phyloP scores from a whole-genome alignment of 176 grass and related monocot species.

The Oryza officinalis region DNA sequence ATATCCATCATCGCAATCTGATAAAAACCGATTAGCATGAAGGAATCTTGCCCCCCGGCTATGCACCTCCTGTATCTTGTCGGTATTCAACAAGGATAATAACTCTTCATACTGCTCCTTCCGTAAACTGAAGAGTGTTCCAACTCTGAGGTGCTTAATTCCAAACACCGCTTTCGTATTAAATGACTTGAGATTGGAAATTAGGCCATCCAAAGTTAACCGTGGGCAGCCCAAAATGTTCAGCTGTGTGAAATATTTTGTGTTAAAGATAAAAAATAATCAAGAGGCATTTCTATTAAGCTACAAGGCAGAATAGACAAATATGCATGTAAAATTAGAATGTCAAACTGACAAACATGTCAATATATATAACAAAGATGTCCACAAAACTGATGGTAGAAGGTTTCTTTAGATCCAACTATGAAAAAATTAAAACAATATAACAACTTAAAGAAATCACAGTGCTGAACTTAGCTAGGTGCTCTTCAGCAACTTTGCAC shows the following conservation, averaged over 20 bases:
- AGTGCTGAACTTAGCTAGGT: background rate
- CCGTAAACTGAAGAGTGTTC: conserved; percentile 51
- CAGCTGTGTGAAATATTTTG: conserved; percentile 50
- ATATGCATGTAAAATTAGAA: background rate
- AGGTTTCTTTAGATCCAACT: background rate
- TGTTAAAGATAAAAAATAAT: conserved; percentile 18
- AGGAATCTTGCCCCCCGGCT: conserved; percentile 48
- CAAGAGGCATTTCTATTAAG: background rate
- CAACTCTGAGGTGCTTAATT: conserved; percentile 70
- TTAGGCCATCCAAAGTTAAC: conserved; percentile 64
- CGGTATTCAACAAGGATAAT: conserved; percentile 50
- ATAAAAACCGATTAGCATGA: conserved; percentile 49
- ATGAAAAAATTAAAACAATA: background rate
- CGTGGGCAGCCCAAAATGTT: conserved; percentile 54
- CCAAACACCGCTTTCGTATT: conserved; percentile 47
- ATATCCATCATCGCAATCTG: conserved; percentile 55
- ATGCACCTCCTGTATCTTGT: conserved; percentile 42
- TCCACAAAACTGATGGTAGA: background rate
- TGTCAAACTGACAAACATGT: background rate
- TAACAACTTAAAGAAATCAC: background rate
- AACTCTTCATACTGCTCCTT: conserved; percentile 65
- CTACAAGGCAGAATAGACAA: background rate
- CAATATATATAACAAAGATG: background rate
- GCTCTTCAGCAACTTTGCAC: background rate
- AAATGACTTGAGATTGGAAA: conserved; percentile 68